Evolutionary conservation across 106 monocot species (phyloP).

Genomic region (Platanthera guangdongensis): DNA sequence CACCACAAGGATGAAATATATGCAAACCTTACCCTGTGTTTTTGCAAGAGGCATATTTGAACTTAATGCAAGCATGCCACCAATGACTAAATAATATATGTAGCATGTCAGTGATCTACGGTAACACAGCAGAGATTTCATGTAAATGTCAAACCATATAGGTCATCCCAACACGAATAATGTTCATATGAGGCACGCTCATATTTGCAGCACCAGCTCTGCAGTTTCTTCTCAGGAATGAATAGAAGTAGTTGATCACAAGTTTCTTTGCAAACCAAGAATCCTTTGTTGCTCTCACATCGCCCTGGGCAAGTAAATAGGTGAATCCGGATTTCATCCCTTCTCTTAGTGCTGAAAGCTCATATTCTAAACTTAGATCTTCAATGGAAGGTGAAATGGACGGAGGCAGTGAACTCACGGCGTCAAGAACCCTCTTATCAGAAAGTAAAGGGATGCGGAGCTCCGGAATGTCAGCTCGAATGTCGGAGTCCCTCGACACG

Average conservation of each 20-base stretch:
- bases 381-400: constrained; percentile 38
- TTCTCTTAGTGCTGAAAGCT: constrained; percentile 67
- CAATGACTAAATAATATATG: too few relatives aligned
- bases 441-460: constrained; percentile 49
- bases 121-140: neutral
- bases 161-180: constrained; percentile 74
- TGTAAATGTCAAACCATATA: constrained; percentile 56
- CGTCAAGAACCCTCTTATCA: constrained; percentile 6
- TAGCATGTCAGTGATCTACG: too few relatives aligned
- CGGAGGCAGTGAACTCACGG: constrained; percentile 16
- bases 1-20: too few relatives aligned
- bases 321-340: constrained; percentile 84
- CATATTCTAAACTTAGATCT: constrained; percentile 71
- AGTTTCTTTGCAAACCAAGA: constrained; percentile 77
- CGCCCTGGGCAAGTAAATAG: constrained; percentile 67
- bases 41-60: too few relatives aligned
- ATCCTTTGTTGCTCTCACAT: constrained; percentile 78
- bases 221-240: constrained; percentile 74
- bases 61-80: too few relatives aligned
- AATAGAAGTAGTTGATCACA: constrained; percentile 78
- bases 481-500: constrained; percentile 9
- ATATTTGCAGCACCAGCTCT: constrained; percentile 59
- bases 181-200: constrained; percentile 68
- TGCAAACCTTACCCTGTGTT: too few relatives aligned
- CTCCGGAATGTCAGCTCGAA: constrained; percentile 21